phyloP scores from a whole-genome alignment of 2,329 filamentous ascomycete genomes.

The Sporothrix globosa region DNA sequence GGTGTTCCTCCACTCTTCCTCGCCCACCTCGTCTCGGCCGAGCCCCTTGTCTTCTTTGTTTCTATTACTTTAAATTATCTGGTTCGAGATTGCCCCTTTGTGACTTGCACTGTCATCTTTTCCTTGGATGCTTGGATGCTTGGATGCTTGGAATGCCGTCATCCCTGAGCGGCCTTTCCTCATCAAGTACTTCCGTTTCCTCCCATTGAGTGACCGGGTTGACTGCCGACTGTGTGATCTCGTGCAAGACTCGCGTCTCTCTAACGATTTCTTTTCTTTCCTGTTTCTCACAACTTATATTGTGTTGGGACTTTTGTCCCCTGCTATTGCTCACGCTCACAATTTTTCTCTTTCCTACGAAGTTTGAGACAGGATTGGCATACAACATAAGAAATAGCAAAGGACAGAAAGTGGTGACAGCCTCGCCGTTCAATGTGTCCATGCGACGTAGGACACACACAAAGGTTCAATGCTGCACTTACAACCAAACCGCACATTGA shows the following conservation, averaged over 20 bases:
- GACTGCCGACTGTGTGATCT: slow-evolving; percentile 5
- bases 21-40: slow-evolving; percentile 7
- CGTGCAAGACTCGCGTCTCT: slow-evolving; percentile 12
- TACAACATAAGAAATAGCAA: background rate
- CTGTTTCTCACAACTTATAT: background rate
- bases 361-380: background rate
- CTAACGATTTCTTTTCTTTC: background rate
- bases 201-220: background rate
- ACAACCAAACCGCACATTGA: background rate
- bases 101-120: slow-evolving; percentile 8
- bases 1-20: background rate
- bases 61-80: background rate
- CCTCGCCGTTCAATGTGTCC: background rate
- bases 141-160: background rate
- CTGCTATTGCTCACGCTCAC: background rate
- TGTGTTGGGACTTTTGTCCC: slow-evolving; percentile 3
- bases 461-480: slow-evolving; percentile 11
- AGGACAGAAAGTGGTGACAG: background rate
- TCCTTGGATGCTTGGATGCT: background rate
- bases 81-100: background rate
- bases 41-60: background rate
- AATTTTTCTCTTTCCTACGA: background rate
- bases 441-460: background rate
- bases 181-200: slow-evolving; percentile 3
- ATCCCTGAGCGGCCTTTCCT: slow-evolving; percentile 21